phyloP scores from a whole-genome alignment of 371 early-diverging fungal species.

The Zychaea mexicana region DNA sequence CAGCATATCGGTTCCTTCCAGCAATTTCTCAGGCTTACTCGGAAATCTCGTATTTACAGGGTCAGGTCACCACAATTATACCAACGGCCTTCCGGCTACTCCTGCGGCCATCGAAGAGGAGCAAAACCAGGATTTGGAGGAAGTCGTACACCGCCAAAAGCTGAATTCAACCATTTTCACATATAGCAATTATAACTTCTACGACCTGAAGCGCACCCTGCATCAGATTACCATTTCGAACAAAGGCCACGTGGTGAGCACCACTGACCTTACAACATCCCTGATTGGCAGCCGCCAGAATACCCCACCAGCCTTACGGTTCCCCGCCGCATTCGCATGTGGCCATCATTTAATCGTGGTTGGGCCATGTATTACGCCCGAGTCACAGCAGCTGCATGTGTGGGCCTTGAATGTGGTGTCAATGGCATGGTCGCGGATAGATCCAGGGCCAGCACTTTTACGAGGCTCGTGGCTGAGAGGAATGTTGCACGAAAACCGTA shows the following conservation, averaged over 20 bases:
- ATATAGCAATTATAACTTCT: constrained; percentile 73
- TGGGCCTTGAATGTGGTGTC: constrained; percentile 71
- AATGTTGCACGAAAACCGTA: constrained; percentile 53
- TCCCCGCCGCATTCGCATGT: constrained; percentile 64
- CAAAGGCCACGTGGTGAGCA: constrained; percentile 27
- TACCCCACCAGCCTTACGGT: constrained; percentile 73
- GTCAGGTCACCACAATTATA: not conserved
- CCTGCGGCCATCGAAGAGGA: constrained; percentile 11
- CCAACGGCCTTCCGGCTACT: not conserved
- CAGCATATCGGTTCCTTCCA: constrained; percentile 7
- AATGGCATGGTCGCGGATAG: constrained; percentile 66
- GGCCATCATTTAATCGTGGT: constrained; percentile 72
- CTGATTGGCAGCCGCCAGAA: constrained; percentile 31
- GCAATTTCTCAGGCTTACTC: not conserved
- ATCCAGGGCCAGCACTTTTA: constrained; percentile 61
- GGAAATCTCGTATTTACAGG: not conserved
- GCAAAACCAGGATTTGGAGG: not conserved
- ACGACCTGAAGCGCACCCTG: constrained; percentile 61
- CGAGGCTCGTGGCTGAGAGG: constrained; percentile 78
- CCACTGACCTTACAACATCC: constrained; percentile 46
- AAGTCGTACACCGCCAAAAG: not conserved
- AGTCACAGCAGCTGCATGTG: constrained; percentile 63
- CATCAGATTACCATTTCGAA: constrained; percentile 54
- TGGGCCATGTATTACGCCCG: constrained; percentile 66
- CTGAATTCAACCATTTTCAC: constrained; percentile 32